These are phyloP conservation scores for Rhazya stricta DNA, from an alignment of 257 asterid species.

Conservation along the genomic window DNA sequence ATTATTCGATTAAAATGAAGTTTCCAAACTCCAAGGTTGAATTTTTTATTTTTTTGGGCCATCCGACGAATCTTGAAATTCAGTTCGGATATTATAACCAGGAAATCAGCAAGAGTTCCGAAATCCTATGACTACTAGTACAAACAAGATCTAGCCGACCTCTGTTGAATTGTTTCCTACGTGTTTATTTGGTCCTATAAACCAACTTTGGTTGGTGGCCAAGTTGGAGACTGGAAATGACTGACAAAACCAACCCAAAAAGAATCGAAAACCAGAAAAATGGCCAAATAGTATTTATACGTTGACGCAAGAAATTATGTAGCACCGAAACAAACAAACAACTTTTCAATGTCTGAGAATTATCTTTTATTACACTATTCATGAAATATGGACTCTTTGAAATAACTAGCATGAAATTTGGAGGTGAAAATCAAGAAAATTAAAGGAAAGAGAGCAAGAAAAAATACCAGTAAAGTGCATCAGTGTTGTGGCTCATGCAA, in stretches of 20 bases:
- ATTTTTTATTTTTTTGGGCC: not conserved
- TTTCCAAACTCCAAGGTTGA: not conserved
- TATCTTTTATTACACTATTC: no score
- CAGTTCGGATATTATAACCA: no score
- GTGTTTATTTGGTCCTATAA: not conserved
- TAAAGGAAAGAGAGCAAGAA: not conserved
- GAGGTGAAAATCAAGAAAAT: not conserved
- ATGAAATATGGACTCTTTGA: no score
- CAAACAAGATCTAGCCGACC: not conserved
- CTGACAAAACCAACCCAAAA: not conserved
- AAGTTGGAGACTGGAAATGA: not conserved
- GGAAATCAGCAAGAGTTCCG: not conserved
- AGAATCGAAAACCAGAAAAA: not conserved
- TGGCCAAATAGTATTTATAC: not conserved
- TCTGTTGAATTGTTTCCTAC: not conserved
- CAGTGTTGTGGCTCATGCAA: conserved; percentile 93
- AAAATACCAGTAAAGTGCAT: conserved; percentile 71
- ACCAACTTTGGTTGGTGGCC: not conserved
- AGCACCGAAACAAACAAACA: no score
- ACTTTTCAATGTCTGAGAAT: no score
- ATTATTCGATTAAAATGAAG: not conserved
- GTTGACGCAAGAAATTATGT: no score
- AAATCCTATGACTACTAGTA: not conserved
- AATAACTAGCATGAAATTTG: no score
- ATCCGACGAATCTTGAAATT: not conserved